These are phyloP conservation scores for Pseudevernia furfuracea DNA, from an alignment of 495 filamentous ascomycete genomes.

Conservation along the genomic window DNA sequence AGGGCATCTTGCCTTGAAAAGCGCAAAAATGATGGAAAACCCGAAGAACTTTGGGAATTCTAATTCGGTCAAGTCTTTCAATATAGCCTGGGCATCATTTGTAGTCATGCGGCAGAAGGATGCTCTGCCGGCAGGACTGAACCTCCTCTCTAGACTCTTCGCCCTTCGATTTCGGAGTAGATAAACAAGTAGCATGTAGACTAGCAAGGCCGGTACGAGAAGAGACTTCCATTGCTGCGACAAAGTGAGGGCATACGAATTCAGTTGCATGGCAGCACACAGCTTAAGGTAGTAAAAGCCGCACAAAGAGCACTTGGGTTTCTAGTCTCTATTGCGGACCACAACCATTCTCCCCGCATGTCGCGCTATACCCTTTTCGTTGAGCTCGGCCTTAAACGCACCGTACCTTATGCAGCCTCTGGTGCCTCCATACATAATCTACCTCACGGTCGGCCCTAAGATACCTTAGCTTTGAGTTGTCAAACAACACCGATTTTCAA, in stretches of 20 bases:
- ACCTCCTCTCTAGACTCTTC: neutral
- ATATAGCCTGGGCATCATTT: constrained; percentile 28
- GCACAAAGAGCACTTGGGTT: too few relatives aligned
- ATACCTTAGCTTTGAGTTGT: too few relatives aligned
- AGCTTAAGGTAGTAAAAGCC: too few relatives aligned
- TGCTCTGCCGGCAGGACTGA: neutral
- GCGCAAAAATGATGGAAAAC: constrained; percentile 24
- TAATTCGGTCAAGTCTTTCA: constrained; percentile 25
- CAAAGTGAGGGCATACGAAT: neutral
- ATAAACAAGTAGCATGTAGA: neutral
- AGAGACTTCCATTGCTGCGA: neutral
- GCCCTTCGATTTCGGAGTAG: constrained; percentile 4
- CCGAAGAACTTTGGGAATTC: constrained; percentile 30
- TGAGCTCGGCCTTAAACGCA: too few relatives aligned
- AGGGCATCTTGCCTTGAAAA: constrained; percentile 23
- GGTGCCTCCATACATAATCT: too few relatives aligned
- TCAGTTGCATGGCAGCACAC: neutral
- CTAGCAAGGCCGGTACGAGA: neutral
- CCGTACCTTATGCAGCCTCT: too few relatives aligned
- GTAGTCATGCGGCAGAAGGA: constrained; percentile 21
- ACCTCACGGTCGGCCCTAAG: too few relatives aligned
- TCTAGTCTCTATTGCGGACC: too few relatives aligned
- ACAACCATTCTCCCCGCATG: too few relatives aligned
- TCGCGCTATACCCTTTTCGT: too few relatives aligned
- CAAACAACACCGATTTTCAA: too few relatives aligned